Conservation (phyloP, 495 filamentous ascomycete species). For the Rhypophila decipiens region DNA sequence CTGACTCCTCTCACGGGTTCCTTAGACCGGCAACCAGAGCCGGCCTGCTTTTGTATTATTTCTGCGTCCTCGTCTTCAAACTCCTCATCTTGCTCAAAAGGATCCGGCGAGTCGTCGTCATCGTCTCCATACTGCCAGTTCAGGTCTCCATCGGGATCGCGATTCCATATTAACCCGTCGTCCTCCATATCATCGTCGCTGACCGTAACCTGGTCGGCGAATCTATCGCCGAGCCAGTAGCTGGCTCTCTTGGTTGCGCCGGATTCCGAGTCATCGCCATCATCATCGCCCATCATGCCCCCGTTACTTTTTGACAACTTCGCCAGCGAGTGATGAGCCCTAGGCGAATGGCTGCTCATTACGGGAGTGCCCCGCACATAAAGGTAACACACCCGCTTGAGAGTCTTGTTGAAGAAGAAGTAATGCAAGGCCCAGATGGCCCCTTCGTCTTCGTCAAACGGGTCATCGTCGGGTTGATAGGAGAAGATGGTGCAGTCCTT, state of each 20-base stretch:
- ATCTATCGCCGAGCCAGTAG: constrained; percentile 66
- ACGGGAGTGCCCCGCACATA: constrained; percentile 82
- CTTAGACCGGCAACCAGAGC: no score
- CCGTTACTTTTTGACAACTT: constrained; percentile 14
- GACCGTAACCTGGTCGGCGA: constrained; percentile 32
- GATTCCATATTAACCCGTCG: constrained; percentile 40
- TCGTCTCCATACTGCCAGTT: constrained; percentile 46
- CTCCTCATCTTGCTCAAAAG: constrained; percentile 46
- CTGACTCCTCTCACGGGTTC: constrained; percentile 60
- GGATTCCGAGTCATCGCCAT: constrained; percentile 1
- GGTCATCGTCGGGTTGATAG: constrained; percentile 77
- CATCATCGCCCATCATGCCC: constrained; percentile 8
- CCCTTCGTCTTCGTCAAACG: constrained; percentile 81
- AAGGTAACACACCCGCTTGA: constrained; percentile 92
- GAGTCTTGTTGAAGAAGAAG: constrained; percentile 92
- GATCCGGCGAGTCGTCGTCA: constrained; percentile 33
- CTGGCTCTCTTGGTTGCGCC: constrained; percentile 10
- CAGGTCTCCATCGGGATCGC: constrained; percentile 45
- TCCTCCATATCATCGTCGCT: constrained; percentile 40
- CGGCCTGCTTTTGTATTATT: no score
- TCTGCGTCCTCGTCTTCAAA: constrained; percentile 40
- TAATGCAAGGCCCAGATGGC: constrained; percentile 94
- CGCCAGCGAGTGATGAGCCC: constrained; percentile 16
- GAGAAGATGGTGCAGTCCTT: constrained; percentile 79
- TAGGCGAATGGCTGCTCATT: constrained; percentile 66